phyloP scores from a whole-genome alignment of 495 filamentous ascomycete genomes.

The Xylaria venustula region DNA sequence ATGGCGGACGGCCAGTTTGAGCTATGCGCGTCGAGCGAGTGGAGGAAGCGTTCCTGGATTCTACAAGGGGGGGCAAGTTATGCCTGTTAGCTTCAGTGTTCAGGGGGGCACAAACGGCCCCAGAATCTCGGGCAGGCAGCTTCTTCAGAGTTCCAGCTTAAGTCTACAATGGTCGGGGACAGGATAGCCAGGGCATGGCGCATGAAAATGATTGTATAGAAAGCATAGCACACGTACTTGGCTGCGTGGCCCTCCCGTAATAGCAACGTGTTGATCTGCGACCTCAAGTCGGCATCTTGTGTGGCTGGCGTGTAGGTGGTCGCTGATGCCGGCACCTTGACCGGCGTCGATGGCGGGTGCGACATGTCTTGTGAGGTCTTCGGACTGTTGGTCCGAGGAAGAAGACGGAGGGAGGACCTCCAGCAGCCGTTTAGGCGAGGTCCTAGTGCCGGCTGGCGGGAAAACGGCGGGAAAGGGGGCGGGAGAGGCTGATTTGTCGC shows the following conservation, averaged over 20 bases:
- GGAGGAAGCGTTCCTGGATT: constrained; percentile 57
- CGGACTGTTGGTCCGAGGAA: neutral
- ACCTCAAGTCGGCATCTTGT: constrained; percentile 51
- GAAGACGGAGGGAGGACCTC: neutral
- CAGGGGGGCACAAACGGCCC: neutral
- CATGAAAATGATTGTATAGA: neutral
- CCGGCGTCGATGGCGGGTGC: constrained; percentile 46
- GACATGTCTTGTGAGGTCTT: constrained; percentile 25
- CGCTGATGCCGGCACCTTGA: constrained; percentile 51
- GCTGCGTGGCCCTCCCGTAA: constrained; percentile 48
- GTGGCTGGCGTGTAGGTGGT: constrained; percentile 50
- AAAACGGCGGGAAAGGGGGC: too few relatives aligned
- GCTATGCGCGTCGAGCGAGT: constrained; percentile 48
- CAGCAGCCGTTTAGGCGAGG: neutral
- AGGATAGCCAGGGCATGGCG: neutral
- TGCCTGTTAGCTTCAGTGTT: neutral
- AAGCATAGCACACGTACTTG: constrained; percentile 34
- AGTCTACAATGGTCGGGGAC: too few relatives aligned
- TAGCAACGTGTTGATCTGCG: constrained; percentile 50
- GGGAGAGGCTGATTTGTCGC: neutral
- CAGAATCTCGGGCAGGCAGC: neutral
- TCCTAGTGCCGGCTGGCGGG: too few relatives aligned
- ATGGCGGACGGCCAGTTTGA: constrained; percentile 57
- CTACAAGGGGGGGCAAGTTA: constrained; percentile 27
- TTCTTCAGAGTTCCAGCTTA: constrained; percentile 12